phyloP scores from a whole-genome alignment of 2,329 filamentous ascomycete genomes.

The Sclerotinia spermophila region DNA sequence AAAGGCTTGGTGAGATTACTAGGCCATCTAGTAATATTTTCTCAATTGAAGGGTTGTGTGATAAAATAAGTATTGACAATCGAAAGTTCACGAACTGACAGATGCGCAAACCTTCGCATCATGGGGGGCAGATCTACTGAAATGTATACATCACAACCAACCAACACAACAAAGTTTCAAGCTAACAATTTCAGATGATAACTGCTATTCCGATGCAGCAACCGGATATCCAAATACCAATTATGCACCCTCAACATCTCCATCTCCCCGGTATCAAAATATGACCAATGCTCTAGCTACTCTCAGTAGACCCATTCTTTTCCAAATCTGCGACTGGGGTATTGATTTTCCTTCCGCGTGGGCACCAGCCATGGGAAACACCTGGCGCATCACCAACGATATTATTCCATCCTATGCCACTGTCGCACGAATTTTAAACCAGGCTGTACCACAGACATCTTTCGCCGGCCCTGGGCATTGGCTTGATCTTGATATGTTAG shows the following conservation, averaged over 20 bases:
- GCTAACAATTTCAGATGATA: conserved; percentile 35
- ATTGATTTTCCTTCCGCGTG: conserved; percentile 41
- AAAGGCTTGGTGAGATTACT: background rate
- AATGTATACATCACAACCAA: conserved; percentile 36
- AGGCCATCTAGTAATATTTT: background rate
- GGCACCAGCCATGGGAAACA: conserved; percentile 40
- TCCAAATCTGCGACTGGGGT: conserved; percentile 44
- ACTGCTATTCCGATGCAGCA: conserved; percentile 39
- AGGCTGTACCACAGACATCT: conserved; percentile 40
- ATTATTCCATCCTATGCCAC: conserved; percentile 41
- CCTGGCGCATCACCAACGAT: conserved; percentile 43
- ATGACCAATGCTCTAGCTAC: conserved; percentile 38
- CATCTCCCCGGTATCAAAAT: conserved; percentile 35
- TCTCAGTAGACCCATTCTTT: conserved; percentile 36
- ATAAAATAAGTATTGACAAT: background rate
- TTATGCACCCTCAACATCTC: conserved; percentile 38
- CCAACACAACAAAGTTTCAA: background rate
- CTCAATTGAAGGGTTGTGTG: no score
- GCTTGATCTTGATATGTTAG: conserved; percentile 45
- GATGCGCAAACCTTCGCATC: conserved; percentile 32
- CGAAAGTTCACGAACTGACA: conserved; percentile 28
- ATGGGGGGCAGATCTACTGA: conserved; percentile 41
- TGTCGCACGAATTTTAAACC: conserved; percentile 42
- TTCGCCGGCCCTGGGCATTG: conserved; percentile 41
- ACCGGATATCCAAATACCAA: conserved; percentile 37